Evolutionary conservation across 257 asterid species (phyloP).

Genomic region (Plectranthus barbatus): DNA sequence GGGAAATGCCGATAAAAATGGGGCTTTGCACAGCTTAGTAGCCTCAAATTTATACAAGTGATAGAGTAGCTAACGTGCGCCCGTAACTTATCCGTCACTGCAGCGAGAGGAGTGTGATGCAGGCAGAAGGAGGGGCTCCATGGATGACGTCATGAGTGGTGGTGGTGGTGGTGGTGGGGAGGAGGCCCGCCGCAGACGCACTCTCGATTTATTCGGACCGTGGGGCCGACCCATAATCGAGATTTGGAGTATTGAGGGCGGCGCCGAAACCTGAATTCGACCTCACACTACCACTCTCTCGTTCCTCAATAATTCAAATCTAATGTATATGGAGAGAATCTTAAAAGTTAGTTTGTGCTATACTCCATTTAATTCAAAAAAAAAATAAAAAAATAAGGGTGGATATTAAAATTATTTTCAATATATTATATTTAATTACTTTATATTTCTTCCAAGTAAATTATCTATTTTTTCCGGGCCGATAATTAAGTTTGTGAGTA

Average conservation of each 20-base stretch:
- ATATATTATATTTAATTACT: too few relatives aligned
- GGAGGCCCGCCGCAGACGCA: neutral
- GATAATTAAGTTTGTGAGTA: too few relatives aligned
- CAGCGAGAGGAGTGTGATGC: neutral
- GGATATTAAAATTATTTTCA: too few relatives aligned
- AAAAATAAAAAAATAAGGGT: too few relatives aligned
- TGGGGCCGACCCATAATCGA: slow-evolving; percentile 1
- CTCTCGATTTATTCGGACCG: neutral
- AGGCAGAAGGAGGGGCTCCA: neutral
- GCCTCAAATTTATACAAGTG: neutral
- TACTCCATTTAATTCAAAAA: too few relatives aligned
- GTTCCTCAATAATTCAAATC: too few relatives aligned
- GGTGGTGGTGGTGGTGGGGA: too few relatives aligned
- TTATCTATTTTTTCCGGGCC: too few relatives aligned
- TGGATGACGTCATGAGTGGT: neutral
- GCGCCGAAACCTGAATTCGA: neutral
- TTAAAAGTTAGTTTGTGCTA: too few relatives aligned
- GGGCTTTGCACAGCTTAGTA: too few relatives aligned
- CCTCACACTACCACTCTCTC: neutral
- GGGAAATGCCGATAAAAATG: neutral
- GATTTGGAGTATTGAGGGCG: neutral
- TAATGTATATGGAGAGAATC: too few relatives aligned
- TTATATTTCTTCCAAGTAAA: too few relatives aligned
- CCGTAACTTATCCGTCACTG: neutral
- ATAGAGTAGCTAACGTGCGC: neutral